phyloP scores from a whole-genome alignment of 2,329 filamentous ascomycete species.

The Talaromyces sp. region DNA sequence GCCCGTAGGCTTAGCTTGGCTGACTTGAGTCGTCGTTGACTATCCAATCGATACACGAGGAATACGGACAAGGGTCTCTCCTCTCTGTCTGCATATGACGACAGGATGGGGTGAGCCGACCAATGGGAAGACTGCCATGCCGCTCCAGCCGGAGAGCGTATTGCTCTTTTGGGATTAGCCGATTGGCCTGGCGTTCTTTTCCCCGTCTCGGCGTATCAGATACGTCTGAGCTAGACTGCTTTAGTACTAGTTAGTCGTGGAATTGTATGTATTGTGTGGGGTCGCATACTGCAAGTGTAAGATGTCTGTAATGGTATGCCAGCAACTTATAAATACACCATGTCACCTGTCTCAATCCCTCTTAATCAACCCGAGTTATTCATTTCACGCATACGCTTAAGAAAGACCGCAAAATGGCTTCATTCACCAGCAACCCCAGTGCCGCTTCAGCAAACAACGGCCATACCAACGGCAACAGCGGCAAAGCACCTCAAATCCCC shows the following conservation, averaged over 20 bases:
- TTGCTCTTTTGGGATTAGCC: not conserved
- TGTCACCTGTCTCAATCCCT: not conserved
- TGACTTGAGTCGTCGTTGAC: no score
- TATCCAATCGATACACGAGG: not conserved
- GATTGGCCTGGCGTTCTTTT: not conserved
- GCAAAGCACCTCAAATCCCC: slow-evolving; percentile 28
- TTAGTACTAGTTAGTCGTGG: no score
- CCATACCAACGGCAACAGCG: slow-evolving; percentile 19
- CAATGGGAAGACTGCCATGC: not conserved
- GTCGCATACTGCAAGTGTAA: not conserved
- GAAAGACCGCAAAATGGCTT: not conserved
- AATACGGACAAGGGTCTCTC: not conserved
- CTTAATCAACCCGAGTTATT: no score
- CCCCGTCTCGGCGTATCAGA: no score
- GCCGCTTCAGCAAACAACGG: slow-evolving; percentile 1
- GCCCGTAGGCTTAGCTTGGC: not conserved
- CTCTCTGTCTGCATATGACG: no score
- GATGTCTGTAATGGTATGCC: not conserved
- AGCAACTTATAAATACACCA: not conserved
- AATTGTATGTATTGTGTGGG: not conserved
- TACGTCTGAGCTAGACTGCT: no score
- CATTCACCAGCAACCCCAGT: not conserved
- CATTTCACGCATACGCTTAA: no score
- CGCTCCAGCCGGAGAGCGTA: not conserved
- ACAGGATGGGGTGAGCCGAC: not conserved